Evolutionary conservation across 805 yeast species (phyloP).

Genomic region (Candida schatavii): DNA sequence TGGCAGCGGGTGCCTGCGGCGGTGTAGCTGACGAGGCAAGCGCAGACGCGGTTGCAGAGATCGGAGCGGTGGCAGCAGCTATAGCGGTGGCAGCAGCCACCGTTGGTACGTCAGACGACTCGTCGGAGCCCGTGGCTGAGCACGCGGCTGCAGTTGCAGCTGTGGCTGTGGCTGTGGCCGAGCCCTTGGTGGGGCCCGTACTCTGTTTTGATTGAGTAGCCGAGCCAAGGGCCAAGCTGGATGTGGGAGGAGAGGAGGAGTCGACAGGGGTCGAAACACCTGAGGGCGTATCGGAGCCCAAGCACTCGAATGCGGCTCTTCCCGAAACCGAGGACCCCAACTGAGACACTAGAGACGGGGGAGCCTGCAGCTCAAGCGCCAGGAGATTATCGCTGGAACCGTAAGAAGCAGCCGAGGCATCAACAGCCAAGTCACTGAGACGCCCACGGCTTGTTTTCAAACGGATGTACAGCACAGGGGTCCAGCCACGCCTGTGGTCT

Average conservation of each 20-base stretch:
- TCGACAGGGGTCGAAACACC: not conserved
- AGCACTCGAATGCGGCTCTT: not conserved
- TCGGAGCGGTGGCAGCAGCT: not conserved
- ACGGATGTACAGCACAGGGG: slow-evolving; percentile 11
- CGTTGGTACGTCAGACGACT: not conserved
- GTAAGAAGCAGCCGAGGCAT: slow-evolving; percentile 17
- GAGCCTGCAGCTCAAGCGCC: slow-evolving; percentile 7
- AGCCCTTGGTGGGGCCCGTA: no score
- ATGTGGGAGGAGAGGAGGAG: not conserved
- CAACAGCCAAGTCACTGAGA: slow-evolving; percentile 24
- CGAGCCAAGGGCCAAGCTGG: no score
- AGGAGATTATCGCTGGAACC: slow-evolving; percentile 22
- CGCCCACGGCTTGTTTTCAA: slow-evolving; percentile 5
- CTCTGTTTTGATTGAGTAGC: no score
- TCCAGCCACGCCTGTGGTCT: slow-evolving; percentile 13
- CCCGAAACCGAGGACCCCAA: not conserved
- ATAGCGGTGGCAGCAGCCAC: not conserved
- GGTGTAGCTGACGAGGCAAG: no score
- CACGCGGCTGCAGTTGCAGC: not conserved
- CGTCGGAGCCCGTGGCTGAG: not conserved
- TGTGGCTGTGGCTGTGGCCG: no score
- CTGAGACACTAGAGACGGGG: not conserved
- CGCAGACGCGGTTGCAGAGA: not conserved
- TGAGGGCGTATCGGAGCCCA: not conserved
- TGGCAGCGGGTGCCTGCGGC: not conserved